Evolutionary conservation across 495 filamentous ascomycete species (phyloP), one percentile per base, ranked within the genome.

Genomic region (Podospora appendiculata): DNA sequence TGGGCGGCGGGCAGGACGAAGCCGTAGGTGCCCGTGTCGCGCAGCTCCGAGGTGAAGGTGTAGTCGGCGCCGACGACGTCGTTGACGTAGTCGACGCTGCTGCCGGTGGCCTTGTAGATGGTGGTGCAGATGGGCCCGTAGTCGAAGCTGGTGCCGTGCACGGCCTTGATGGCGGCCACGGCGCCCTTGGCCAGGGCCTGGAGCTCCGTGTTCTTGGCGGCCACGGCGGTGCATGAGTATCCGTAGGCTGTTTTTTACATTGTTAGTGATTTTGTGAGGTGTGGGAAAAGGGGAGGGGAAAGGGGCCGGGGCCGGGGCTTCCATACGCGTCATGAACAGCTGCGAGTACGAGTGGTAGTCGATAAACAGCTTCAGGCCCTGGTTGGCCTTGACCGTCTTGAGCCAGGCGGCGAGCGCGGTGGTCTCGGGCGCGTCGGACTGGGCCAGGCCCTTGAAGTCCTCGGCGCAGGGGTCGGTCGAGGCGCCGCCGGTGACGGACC

Each of bases 271-370:
- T 39, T 60, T n/a, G 1, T 11, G n/a, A 0, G 2, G 0, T 10
- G 6, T 32, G 41, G 58, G 59, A 4, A 47, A 41, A 8, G 12
- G 1, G 8, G 14, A 35, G 14, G 12, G 8, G 14, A 32, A 19
- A n/a, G 8, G 5, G 10, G n/a, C n/a, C n/a, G n/a, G n/a, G n/a
- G n/a, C n/a, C n/a, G n/a, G n/a, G n/a, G n/a, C n/a, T n/a, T n/a
- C n/a, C n/a, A n/a, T n/a, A 62, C 62, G 62, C 10, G 60, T 59
- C 62, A 65, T 62, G 36, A 65, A 59, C 8, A 65, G 51, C 61
- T 85, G 82, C 6, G 72, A 71, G 60, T 82, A 85, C 10, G 77
- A 70, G 56, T 85, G 82, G 60, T 73, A 79, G 63, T 85, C 82
- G 39, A 84, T 76, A 57, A 73, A 85, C 13, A 84, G 52, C 63